A percentile compares a stretch with the other conserved stretches of the same genome.
Conservation (phyloP, 495 filamentous ascomycete genomes). For the Penicillium salamii region DNA sequence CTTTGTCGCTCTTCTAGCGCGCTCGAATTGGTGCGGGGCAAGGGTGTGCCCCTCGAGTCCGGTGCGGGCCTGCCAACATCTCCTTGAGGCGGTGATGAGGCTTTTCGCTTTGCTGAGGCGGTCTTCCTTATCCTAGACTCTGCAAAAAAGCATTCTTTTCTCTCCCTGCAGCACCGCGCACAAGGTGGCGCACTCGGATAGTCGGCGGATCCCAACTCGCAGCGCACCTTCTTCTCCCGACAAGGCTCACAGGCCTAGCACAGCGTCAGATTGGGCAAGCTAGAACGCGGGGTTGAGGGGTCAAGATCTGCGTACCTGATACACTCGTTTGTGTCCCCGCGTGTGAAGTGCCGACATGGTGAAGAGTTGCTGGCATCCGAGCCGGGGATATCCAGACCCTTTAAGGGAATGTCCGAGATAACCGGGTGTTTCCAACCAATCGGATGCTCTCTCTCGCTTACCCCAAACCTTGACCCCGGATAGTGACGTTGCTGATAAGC, state of each 20-base stretch:
- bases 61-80: neutral
- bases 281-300: neutral
- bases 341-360: neutral
- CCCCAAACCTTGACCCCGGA: neutral
- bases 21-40: neutral
- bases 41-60: neutral
- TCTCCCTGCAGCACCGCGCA: conserved; percentile 72
- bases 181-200: conserved; percentile 79
- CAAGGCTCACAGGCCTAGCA: conserved; percentile 9
- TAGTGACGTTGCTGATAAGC: neutral
- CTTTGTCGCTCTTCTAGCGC: neutral
- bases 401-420: neutral
- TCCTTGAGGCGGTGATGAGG: neutral
- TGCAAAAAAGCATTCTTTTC: conserved; percentile 82
- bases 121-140: conserved; percentile 77
- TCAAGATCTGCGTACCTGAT: conserved; percentile 2
- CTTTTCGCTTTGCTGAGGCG: conserved; percentile 18
- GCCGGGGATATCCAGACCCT: neutral
- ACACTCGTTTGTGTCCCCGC: conserved; percentile 5
- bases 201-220: conserved; percentile 50
- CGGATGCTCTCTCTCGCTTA: neutral
- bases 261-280: neutral
- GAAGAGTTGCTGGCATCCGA: neutral
- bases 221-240: conserved; percentile 9
- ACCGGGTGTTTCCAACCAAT: neutral